These are phyloP conservation scores for Pyrenochaeta sp. DNA, from an alignment of 2,329 filamentous ascomycete species.

Conservation along the genomic window DNA sequence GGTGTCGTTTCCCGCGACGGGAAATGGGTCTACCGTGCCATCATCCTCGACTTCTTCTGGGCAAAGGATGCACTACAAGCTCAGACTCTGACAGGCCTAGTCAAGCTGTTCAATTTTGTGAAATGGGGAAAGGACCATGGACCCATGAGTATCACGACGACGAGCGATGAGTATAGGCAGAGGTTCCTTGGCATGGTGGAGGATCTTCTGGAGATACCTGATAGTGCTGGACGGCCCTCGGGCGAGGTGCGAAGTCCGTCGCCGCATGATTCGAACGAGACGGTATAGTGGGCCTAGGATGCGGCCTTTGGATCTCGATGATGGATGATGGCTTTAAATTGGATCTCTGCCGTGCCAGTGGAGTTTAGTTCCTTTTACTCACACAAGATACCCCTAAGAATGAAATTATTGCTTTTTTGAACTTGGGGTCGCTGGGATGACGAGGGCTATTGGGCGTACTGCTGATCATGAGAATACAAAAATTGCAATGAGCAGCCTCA, in stretches of 20 bases:
- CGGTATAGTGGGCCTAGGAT: too few relatives aligned
- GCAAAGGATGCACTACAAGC: constrained; percentile 74
- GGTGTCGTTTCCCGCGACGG: constrained; percentile 69
- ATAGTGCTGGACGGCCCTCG: constrained; percentile 41
- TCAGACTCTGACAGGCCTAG: constrained; percentile 69
- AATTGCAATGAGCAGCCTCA: too few relatives aligned
- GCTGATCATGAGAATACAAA: too few relatives aligned
- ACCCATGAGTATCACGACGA: constrained; percentile 78
- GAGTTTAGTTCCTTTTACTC: constrained; percentile 2
- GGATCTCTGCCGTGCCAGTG: background rate
- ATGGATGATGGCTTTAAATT: constrained; percentile 1
- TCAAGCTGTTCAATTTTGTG: constrained; percentile 67
- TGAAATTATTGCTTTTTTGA: background rate
- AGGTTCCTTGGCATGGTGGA: constrained; percentile 63
- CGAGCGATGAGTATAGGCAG: constrained; percentile 70
- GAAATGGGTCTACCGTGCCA: constrained; percentile 71
- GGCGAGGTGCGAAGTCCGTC: constrained; percentile 34
- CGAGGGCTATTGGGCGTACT: too few relatives aligned
- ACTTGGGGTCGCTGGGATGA: too few relatives aligned
- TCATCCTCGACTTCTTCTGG: constrained; percentile 81
- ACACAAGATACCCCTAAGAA: constrained; percentile 8
- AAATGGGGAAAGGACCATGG: constrained; percentile 65
- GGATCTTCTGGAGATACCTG: constrained; percentile 42
- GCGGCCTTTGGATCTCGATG: too few relatives aligned
- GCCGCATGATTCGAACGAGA: too few relatives aligned